Evolutionary conservation across 768 basidiomycete species (phyloP), one percentile per base, ranked within the genome.

Genomic region (Hygrocybe coccinea): DNA sequence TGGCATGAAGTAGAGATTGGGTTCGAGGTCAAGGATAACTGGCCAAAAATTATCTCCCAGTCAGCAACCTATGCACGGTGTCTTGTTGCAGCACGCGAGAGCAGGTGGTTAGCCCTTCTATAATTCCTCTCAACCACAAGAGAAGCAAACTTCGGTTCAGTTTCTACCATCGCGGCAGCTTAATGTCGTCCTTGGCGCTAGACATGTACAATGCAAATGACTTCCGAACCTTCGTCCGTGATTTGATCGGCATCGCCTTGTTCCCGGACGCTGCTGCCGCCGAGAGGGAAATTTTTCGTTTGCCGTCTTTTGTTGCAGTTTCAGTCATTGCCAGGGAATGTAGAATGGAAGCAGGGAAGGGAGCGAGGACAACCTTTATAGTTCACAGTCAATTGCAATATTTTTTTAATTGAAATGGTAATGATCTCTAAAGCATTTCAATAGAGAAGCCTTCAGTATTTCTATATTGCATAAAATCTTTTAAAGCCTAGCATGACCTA

Each of bases 111-210:
- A 19, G 48, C 48, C 22, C 55, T 48, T n/a, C n/a, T 12, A 22
- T 56, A 10, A 14, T 56, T 19, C 34, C 48, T 8, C 24, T 56
- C 46, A 24, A 50, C 21, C 55, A 56, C 6, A 21, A 17, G 21
- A 39, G 29, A 2, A 22, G 36, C 25, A 33, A 10, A 17, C 36
- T 50, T 48, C 48, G 55, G 24, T 48, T 56, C 4, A 50, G 46
- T 24, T 56, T 56, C 37, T 56, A 37, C 25, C 48, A 50, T 24
- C 48, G 48, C 11, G 48, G 19, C n/a, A 47, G 55, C 34, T n/a
- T 56, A n/a, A 22, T 49, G 19, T 25, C 55, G 15, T 36, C 55
- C 14, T 17, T 24, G 11, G 55, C 34, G 5, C 38, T 56, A 34
- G 17, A 21, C 15, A 11, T 56, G 24, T 11, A 10, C 47, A 35